A percentile compares a stretch with the other conserved stretches of the same genome.
Evolutionary conservation across 768 basidiomycete genomes (phyloP).

Genomic region (Boletus pseudopeckii): DNA sequence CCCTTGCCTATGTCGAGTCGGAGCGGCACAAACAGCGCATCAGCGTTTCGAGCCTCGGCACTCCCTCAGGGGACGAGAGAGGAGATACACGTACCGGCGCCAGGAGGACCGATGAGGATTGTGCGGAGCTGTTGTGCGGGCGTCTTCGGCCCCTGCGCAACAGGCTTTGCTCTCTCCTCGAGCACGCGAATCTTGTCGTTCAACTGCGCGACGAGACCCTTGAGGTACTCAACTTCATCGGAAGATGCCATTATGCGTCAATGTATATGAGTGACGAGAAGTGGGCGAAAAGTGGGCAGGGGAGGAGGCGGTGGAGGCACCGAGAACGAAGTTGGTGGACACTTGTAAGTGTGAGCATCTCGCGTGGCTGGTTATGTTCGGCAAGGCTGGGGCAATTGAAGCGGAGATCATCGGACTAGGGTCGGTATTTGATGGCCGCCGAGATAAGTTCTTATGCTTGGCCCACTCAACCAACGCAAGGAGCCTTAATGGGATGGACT

Average conservation of each 20-base stretch:
- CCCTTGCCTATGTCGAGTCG: slow-evolving; percentile 75
- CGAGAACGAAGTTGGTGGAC: background rate
- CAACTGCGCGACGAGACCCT: slow-evolving; percentile 84
- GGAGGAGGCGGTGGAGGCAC: background rate
- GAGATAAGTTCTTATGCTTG: background rate
- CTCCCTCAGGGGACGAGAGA: too few species aligned
- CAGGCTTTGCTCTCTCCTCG: slow-evolving; percentile 64
- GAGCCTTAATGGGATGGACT: background rate
- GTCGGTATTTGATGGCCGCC: background rate
- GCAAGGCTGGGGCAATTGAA: slow-evolving; percentile 12
- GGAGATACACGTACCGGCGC: slow-evolving; percentile 67
- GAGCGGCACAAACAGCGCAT: background rate
- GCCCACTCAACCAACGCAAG: background rate
- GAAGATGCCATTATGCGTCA: slow-evolving; percentile 51
- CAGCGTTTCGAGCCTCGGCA: background rate
- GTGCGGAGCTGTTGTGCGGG: slow-evolving; percentile 82
- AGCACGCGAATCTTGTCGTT: slow-evolving; percentile 83
- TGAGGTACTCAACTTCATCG: slow-evolving; percentile 92
- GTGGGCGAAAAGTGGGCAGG: background rate
- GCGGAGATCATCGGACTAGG: slow-evolving; percentile 22
- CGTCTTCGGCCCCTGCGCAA: slow-evolving; percentile 42
- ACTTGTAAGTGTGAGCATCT: slow-evolving; percentile 1
- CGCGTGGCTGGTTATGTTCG: slow-evolving; percentile 4
- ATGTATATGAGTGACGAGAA: background rate
- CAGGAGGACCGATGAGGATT: slow-evolving; percentile 94